These are phyloP conservation scores for Kwoniella mangroviensis DNA, from an alignment of 768 basidiomycete genomes.

Conservation along the genomic window DNA sequence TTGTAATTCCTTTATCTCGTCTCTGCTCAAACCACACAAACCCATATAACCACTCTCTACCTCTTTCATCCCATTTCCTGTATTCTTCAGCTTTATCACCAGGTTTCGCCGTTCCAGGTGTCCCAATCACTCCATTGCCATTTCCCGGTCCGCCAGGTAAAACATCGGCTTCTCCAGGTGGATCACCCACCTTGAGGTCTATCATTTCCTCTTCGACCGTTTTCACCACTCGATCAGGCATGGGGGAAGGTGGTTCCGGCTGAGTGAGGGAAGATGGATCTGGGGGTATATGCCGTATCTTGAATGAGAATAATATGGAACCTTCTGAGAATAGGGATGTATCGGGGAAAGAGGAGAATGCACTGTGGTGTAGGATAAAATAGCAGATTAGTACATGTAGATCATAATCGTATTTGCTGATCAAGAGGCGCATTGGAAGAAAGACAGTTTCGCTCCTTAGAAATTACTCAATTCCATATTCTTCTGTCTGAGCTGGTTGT, in stretches of 20 bases:
- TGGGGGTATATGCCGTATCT: constrained; percentile 65
- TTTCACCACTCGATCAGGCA: constrained; percentile 37
- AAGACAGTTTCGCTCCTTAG: too few relatives aligned
- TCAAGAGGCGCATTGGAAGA: too few relatives aligned
- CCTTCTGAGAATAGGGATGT: constrained; percentile 84
- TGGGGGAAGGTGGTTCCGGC: constrained; percentile 52
- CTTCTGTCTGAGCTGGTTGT: too few relatives aligned
- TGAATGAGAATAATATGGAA: constrained; percentile 81
- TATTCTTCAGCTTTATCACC: constrained; percentile 54
- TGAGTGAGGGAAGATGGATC: constrained; percentile 38
- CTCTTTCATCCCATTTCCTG: constrained; percentile 55
- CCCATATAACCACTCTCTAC: constrained; percentile 57
- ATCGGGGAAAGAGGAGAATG: constrained; percentile 91
- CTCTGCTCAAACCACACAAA: constrained; percentile 58
- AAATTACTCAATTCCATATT: too few relatives aligned
- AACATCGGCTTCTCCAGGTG: constrained; percentile 22
- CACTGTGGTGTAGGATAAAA: constrained; percentile 61
- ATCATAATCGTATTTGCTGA: too few relatives aligned
- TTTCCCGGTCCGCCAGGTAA: constrained; percentile 18
- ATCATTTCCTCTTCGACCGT: constrained; percentile 33
- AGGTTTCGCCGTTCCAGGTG: constrained; percentile 13
- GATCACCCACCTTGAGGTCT: constrained; percentile 19
- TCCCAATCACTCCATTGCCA: background rate
- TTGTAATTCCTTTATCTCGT: constrained; percentile 48
- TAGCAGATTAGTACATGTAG: too few relatives aligned